Conservation (phyloP, 2,329 filamentous ascomycete species). For the Sporothrix luriei region DNA sequence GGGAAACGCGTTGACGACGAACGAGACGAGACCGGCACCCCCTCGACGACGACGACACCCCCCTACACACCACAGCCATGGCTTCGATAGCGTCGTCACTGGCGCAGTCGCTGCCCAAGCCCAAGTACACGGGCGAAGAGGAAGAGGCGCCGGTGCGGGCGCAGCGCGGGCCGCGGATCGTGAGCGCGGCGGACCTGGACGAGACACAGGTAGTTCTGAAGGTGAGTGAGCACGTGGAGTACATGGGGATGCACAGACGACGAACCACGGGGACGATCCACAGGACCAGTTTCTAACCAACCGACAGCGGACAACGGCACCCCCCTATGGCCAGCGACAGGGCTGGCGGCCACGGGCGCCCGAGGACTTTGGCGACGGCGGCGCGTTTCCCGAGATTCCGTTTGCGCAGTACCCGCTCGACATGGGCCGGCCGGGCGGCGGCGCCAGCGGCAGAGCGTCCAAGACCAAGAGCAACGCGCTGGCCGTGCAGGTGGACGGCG, state of each 20-base stretch:
- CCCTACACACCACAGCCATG: constrained; percentile 49
- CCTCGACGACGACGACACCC: neutral
- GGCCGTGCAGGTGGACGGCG: constrained; percentile 84
- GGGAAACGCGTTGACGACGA: constrained; percentile 7
- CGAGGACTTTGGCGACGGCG: constrained; percentile 95
- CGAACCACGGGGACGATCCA: too few relatives aligned
- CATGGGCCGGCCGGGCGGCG: constrained; percentile 77
- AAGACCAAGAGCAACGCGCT: constrained; percentile 76
- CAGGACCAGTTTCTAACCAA: neutral
- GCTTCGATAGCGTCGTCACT: constrained; percentile 71
- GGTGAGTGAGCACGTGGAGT: constrained; percentile 47
- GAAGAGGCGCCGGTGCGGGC: constrained; percentile 75
- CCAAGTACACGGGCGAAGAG: constrained; percentile 86
- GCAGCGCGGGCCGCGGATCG: constrained; percentile 78
- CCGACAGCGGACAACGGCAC: constrained; percentile 72
- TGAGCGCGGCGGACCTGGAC: constrained; percentile 78
- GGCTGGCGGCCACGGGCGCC: constrained; percentile 88
- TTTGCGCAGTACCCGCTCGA: constrained; percentile 94
- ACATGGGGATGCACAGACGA: neutral
- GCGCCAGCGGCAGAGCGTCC: constrained; percentile 45
- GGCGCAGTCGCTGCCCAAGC: constrained; percentile 79
- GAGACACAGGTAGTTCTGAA: constrained; percentile 83
- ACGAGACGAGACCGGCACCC: neutral
- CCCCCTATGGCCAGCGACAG: constrained; percentile 80
- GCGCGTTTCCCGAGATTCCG: constrained; percentile 56